A percentile compares a stretch with the other conserved stretches of the same genome.
phyloP scores from a whole-genome alignment of 306 rosid species.

The Canavalia gladiata region DNA sequence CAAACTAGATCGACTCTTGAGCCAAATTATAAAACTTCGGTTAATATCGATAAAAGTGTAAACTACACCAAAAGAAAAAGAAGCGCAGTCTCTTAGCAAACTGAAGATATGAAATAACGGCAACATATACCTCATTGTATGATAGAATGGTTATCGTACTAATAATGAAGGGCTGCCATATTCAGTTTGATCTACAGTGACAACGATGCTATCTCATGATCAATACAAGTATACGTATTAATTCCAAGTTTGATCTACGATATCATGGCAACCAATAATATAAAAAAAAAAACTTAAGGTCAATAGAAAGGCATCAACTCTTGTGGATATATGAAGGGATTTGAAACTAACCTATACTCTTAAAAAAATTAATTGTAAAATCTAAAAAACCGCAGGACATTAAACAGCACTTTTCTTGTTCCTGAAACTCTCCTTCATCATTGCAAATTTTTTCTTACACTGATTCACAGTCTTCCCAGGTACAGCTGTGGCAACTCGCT shows the following conservation, averaged over 20 bases:
- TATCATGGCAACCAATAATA: conserved; percentile 19
- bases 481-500: conserved; percentile 90
- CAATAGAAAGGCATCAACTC: not conserved
- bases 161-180: not conserved
- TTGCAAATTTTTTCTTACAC: conserved; percentile 89
- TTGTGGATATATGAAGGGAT: conserved; percentile 33
- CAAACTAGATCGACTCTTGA: not conserved
- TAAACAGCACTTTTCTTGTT: conserved; percentile 78
- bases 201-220: conserved; percentile 28
- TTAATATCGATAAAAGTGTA: not conserved
- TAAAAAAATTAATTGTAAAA: conserved; percentile 49
- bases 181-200: not conserved
- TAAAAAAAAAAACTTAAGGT: not conserved
- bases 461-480: conserved; percentile 92
- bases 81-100: not conserved
- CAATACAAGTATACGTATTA: conserved; percentile 30
- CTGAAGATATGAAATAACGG: not conserved
- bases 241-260: conserved; percentile 10
- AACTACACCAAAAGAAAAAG: not conserved
- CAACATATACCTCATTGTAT: not conserved
- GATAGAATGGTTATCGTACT: not conserved
- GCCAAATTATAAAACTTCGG: not conserved
- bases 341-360: conserved; percentile 26
- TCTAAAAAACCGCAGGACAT: conserved; percentile 49
- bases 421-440: conserved; percentile 91